phyloP scores from a whole-genome alignment of 2,329 filamentous ascomycete genomes.

The Diaporthe destruens region DNA sequence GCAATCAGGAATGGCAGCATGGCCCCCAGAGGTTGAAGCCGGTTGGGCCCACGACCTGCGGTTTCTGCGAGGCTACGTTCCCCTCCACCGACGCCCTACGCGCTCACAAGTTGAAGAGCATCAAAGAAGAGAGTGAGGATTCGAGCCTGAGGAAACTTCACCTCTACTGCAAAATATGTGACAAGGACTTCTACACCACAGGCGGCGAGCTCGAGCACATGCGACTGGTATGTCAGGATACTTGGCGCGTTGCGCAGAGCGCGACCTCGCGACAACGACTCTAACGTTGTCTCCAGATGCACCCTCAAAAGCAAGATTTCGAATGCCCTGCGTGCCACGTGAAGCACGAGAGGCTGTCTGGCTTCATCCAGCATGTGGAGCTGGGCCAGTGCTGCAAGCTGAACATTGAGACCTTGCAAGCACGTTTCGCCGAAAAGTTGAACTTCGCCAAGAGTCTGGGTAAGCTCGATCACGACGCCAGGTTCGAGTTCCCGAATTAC shows the following conservation, averaged over 20 bases:
- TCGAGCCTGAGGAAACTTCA: conserved; percentile 42
- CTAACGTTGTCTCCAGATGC: conserved; percentile 48
- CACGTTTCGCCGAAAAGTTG: conserved; percentile 48
- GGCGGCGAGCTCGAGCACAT: conserved; percentile 52
- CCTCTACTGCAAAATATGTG: conserved; percentile 56
- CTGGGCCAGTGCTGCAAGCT: conserved; percentile 55
- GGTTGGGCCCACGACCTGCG: conserved; percentile 7
- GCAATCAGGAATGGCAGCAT: neutral
- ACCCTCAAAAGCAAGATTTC: conserved; percentile 56
- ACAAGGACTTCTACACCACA: conserved; percentile 52
- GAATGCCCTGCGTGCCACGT: conserved; percentile 60
- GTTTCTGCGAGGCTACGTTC: conserved; percentile 43
- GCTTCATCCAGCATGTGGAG: conserved; percentile 62
- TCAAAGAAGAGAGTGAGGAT: conserved; percentile 42
- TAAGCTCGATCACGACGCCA: conserved; percentile 34
- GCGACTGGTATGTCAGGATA: conserved; percentile 49
- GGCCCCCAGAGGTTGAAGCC: neutral
- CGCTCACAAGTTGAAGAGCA: conserved; percentile 48
- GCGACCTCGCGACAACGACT: neutral
- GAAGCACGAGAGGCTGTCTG: conserved; percentile 53
- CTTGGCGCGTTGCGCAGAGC: neutral
- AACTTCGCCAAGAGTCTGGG: conserved; percentile 52
- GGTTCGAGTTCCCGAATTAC: neutral
- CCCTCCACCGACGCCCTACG: conserved; percentile 43
- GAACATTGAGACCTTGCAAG: conserved; percentile 18